Evolutionary conservation across 2,329 filamentous ascomycete genomes (phyloP), one percentile per base, ranked within the genome.

Genomic region (Myriosclerotinia scirpicola): DNA sequence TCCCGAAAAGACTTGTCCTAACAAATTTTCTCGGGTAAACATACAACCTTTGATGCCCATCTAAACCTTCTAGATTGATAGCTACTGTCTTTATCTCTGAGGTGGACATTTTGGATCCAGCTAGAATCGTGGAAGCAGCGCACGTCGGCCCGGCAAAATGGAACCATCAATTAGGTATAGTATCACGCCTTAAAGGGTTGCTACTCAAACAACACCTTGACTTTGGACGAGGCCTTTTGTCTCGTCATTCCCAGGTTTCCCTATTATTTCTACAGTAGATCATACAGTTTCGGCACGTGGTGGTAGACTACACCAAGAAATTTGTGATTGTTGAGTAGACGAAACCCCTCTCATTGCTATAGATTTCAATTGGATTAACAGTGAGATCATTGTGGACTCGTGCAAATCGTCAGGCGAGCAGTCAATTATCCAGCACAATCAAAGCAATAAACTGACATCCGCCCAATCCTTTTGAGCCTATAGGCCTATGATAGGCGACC

Each of bases 1-100:
- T 60, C 36, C 42, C 20, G n/a, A 48, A 30, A 22, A 48, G 42
- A 20, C 30, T 48, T 64, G 52, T 64, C 61, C 22, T 34, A 48
- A 36, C 38, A 30, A n/a, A 38, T 22, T 48, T 64, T 56, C 30
- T 60, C 52, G 61, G 61, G 52, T 64, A 64, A 64, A 54, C 8
- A 54, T 54, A 22, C 12, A 38, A 56, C 42, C 61, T 52, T 44
- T 56, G 61, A 64, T 34, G 26, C 42, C 38, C 38, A 64, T 64
- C 40, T 54, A 42, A 62, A 40, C 61, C 8, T 46, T 56, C 61
- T 36, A 17, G 42, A 38, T 60, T 60, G 56, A 50, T 44, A 60
- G 30, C 20, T 34, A 60, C 42, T 60, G 26, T 30, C 34, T 60
- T 9, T 60, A 38, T 17, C 56, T 60, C 30, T 38, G 22, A 17